Conservation (phyloP, 345 rosid species). For the Lagerstroemia speciosa region DNA sequence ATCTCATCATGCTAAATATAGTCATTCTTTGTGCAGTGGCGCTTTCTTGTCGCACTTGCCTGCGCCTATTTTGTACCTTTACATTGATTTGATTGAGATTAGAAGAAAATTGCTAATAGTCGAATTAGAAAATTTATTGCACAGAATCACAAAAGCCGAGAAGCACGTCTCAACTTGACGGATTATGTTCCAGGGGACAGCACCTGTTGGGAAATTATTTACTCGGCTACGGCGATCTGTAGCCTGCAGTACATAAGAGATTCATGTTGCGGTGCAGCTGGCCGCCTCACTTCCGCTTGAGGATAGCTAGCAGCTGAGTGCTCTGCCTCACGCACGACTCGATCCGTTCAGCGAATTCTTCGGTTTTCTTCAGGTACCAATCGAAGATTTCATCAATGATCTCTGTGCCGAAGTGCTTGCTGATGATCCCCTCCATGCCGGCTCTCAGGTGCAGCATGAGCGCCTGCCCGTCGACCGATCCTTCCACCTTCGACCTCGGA, state of each 20-base stretch:
- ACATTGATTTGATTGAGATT: too few species aligned
- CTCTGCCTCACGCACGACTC: neutral
- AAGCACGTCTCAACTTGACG: too few species aligned
- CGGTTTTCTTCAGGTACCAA: conserved; percentile 1
- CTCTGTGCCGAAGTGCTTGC: conserved; percentile 19
- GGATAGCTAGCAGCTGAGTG: conserved; percentile 1
- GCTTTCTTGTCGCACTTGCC: too few species aligned
- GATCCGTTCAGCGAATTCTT: neutral
- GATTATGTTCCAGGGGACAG: too few species aligned
- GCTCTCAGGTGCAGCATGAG: conserved; percentile 11
- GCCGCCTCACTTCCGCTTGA: conserved; percentile 9
- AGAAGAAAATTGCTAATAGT: too few species aligned
- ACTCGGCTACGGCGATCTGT: neutral
- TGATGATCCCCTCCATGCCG: conserved; percentile 14
- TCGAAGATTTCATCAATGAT: conserved; percentile 16
- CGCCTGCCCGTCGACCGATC: neutral
- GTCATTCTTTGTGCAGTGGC: too few species aligned
- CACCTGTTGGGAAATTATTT: too few species aligned
- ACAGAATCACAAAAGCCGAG: too few species aligned
- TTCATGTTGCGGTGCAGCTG: neutral
- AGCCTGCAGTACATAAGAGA: neutral
- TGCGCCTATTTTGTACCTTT: too few species aligned
- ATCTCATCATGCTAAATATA: too few species aligned
- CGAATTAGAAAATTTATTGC: too few species aligned
- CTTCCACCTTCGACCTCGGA: neutral